Percentiles rank a stretch among this genome's conserved stretches.
Evolutionary conservation across 129 eudicot species (phyloP).

Genomic region (Mikania micrantha): DNA sequence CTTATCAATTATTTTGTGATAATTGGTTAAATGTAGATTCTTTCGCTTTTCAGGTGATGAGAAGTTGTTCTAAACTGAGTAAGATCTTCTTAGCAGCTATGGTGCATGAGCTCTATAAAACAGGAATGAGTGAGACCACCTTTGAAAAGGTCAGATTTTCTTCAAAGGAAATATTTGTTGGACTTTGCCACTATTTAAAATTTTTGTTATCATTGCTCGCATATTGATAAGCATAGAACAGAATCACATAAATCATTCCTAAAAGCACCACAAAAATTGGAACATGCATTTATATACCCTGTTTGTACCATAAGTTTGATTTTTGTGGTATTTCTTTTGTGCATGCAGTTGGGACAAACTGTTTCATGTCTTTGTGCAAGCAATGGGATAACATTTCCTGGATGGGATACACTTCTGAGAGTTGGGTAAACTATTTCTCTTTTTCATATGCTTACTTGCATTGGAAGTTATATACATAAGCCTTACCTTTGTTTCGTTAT

Average conservation of each 20-base stretch:
- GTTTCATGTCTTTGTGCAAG: slow-evolving; percentile 74
- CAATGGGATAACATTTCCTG: slow-evolving; percentile 87
- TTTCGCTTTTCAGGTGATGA: slow-evolving; percentile 58
- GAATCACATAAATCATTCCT: not conserved
- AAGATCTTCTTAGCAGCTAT: slow-evolving; percentile 89
- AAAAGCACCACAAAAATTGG: not conserved
- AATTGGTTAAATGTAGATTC: not conserved
- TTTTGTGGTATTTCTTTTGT: slow-evolving; percentile 11
- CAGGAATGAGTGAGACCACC: slow-evolving; percentile 98
- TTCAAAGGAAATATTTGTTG: too few relatives aligned
- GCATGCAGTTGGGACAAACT: slow-evolving; percentile 68
- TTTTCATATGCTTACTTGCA: not conserved
- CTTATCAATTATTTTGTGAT: not conserved
- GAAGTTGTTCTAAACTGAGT: slow-evolving; percentile 64
- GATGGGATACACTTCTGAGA: slow-evolving; percentile 77
- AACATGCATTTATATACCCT: not conserved
- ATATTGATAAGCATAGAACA: not conserved
- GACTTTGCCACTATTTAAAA: not conserved
- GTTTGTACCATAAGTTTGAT: not conserved
- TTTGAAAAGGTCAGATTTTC: slow-evolving; percentile 75
- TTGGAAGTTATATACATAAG: not conserved
- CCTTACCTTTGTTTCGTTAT: not conserved
- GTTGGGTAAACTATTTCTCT: slow-evolving; percentile 56
- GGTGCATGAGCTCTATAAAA: slow-evolving; percentile 93
- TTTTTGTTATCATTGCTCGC: not conserved